Evolutionary conservation across 2,329 filamentous ascomycete genomes (phyloP).

Genomic region (Lachnellula cervina): DNA sequence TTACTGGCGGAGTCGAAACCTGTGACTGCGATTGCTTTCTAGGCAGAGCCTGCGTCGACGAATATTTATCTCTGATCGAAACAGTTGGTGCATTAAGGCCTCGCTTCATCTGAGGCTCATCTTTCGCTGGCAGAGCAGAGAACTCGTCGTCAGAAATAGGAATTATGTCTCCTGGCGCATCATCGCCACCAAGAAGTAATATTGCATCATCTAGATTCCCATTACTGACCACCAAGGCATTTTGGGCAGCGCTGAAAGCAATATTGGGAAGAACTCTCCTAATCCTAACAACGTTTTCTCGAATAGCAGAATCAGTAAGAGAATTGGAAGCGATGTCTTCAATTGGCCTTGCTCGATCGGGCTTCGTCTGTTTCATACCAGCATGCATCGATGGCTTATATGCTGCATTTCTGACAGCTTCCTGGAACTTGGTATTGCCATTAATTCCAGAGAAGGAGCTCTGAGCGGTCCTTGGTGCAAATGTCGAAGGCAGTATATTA

Average conservation of each 20-base stretch:
- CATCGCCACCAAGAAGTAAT: slow-evolving; percentile 37
- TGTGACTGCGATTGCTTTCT: slow-evolving; percentile 19
- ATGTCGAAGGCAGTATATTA: slow-evolving; percentile 57
- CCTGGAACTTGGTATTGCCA: slow-evolving; percentile 6
- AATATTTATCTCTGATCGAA: slow-evolving; percentile 56
- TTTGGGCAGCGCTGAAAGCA: slow-evolving; percentile 40
- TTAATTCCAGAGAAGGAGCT: slow-evolving; percentile 33
- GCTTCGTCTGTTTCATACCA: slow-evolving; percentile 32
- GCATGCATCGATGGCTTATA: slow-evolving; percentile 14
- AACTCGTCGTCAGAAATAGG: slow-evolving; percentile 33
- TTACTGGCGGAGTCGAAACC: slow-evolving; percentile 20
- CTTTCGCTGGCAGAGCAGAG: slow-evolving; percentile 20
- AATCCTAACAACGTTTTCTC: slow-evolving; percentile 49
- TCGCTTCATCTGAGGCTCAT: slow-evolving; percentile 48
- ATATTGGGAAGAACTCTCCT: slow-evolving; percentile 43
- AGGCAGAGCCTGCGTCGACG: slow-evolving; percentile 38
- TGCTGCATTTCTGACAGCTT: slow-evolving; percentile 15
- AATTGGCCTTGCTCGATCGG: slow-evolving; percentile 42
- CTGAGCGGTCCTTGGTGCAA: slow-evolving; percentile 39
- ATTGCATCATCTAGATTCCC: slow-evolving; percentile 53
- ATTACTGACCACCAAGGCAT: slow-evolving; percentile 45
- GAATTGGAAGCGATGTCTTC: slow-evolving; percentile 42
- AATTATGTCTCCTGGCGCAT: slow-evolving; percentile 31
- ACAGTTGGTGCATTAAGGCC: slow-evolving; percentile 49
- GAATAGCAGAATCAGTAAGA: slow-evolving; percentile 45